These are phyloP conservation scores for Epichloe baconii DNA, from an alignment of 2,329 filamentous ascomycete genomes.

Conservation along the genomic window DNA sequence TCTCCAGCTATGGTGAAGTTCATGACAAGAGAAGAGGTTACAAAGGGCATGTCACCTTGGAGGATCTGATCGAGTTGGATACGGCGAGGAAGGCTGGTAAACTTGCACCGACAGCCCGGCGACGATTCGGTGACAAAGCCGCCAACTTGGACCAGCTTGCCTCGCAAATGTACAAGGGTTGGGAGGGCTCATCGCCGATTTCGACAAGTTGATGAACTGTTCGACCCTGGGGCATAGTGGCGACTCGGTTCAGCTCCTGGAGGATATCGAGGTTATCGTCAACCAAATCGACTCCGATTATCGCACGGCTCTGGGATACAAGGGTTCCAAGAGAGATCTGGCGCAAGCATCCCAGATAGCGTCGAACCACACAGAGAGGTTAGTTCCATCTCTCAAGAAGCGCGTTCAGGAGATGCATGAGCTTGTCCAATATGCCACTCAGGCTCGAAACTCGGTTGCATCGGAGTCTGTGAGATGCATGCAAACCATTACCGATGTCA, in stretches of 20 bases:
- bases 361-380: constrained; percentile 47
- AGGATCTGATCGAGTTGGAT: constrained; percentile 64
- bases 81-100: constrained; percentile 60
- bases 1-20: constrained; percentile 53
- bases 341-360: constrained; percentile 51
- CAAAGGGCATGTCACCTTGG: constrained; percentile 44
- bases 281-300: constrained; percentile 83
- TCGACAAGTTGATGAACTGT: constrained; percentile 44
- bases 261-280: constrained; percentile 75
- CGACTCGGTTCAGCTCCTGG: constrained; percentile 56
- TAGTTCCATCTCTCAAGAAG: constrained; percentile 44
- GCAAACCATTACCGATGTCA: constrained; percentile 69
- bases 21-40: constrained; percentile 38
- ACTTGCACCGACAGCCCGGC: constrained; percentile 43
- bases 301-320: constrained; percentile 58
- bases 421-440: constrained; percentile 43
- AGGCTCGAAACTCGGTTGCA: constrained; percentile 56
- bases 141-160: constrained; percentile 48
- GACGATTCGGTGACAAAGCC: constrained; percentile 46
- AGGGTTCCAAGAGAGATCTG: constrained; percentile 47
- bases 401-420: constrained; percentile 48
- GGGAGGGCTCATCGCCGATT: constrained; percentile 48
- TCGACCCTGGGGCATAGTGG: constrained; percentile 44
- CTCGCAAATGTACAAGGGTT: constrained; percentile 45
- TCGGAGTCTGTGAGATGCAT: constrained; percentile 59